A percentile compares a stretch with the other conserved stretches of the same genome.
Evolutionary conservation across 352 stramenopile genomes (phyloP).

Genomic region (Paralagenidium karlingii): DNA sequence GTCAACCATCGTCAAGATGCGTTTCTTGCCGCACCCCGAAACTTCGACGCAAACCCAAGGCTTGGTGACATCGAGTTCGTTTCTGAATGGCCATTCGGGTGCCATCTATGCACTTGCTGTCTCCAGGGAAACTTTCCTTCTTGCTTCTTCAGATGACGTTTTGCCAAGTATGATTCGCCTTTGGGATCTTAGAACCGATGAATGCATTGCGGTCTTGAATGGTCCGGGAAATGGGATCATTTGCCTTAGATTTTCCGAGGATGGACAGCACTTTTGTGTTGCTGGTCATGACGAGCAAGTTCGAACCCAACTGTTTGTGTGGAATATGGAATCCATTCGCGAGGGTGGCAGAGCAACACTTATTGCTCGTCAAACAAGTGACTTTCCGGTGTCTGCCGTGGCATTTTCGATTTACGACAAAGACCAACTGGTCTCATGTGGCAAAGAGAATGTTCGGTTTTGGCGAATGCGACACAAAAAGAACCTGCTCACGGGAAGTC

Average conservation of each 20-base stretch:
- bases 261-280: conserved; percentile 22
- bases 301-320: conserved; percentile 66
- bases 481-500: conserved; percentile 55
- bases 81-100: conserved; percentile 24
- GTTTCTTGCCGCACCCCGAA: conserved; percentile 13
- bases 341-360: conserved; percentile 15
- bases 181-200: conserved; percentile 28
- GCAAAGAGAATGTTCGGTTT: conserved; percentile 87
- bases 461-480: conserved; percentile 58
- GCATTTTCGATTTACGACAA: conserved; percentile 78
- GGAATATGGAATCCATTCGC: conserved; percentile 26
- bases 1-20: conserved; percentile 49
- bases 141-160: conserved; percentile 31
- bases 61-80: conserved; percentile 8
- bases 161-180: conserved; percentile 23
- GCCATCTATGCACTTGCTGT: conserved; percentile 23
- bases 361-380: conserved; percentile 73
- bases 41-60: too few relatives aligned
- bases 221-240: conserved; percentile 29
- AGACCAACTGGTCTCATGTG: conserved; percentile 77
- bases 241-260: conserved; percentile 28
- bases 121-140: conserved; percentile 18
- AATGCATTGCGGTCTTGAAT: conserved; percentile 35
- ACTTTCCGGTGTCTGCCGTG: conserved; percentile 63
- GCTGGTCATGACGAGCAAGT: conserved; percentile 49